These are phyloP conservation scores for Venustampulla echinocandica DNA, from an alignment of 495 filamentous ascomycete species.

Conservation along the genomic window DNA sequence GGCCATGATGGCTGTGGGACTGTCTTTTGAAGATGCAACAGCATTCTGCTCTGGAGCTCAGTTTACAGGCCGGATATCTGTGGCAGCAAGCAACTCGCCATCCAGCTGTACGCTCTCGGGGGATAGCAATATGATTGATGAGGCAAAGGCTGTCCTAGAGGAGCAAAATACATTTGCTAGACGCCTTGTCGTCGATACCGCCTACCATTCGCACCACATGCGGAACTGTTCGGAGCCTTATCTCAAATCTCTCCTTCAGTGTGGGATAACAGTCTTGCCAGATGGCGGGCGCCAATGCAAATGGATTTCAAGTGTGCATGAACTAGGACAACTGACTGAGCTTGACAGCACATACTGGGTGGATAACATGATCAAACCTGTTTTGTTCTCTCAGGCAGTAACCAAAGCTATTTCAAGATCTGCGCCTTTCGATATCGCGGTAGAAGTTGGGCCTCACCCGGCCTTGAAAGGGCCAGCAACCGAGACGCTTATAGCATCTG, in stretches of 20 bases:
- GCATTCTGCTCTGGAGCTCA: constrained; percentile 25
- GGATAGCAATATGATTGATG: constrained; percentile 20
- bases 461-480: constrained; percentile 35
- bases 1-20: constrained; percentile 44
- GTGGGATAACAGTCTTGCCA: background rate
- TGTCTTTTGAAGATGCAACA: constrained; percentile 28
- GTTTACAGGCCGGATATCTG: constrained; percentile 24
- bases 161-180: constrained; percentile 33
- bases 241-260: constrained; percentile 27
- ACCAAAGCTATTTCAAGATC: background rate
- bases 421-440: constrained; percentile 10
- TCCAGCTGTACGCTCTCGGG: constrained; percentile 38
- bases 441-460: constrained; percentile 48
- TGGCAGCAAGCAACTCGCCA: constrained; percentile 38
- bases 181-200: constrained; percentile 36
- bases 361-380: constrained; percentile 49
- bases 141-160: constrained; percentile 30
- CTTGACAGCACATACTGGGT: constrained; percentile 41
- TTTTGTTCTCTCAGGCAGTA: constrained; percentile 43
- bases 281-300: background rate
- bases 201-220: constrained; percentile 59
- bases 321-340: constrained; percentile 6
- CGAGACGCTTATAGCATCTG: constrained; percentile 18
- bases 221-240: constrained; percentile 31
- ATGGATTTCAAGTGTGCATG: background rate